Base-by-base conservation (phyloP, 306 rosid genomes). In the Acacia crassicarpa region DNA sequence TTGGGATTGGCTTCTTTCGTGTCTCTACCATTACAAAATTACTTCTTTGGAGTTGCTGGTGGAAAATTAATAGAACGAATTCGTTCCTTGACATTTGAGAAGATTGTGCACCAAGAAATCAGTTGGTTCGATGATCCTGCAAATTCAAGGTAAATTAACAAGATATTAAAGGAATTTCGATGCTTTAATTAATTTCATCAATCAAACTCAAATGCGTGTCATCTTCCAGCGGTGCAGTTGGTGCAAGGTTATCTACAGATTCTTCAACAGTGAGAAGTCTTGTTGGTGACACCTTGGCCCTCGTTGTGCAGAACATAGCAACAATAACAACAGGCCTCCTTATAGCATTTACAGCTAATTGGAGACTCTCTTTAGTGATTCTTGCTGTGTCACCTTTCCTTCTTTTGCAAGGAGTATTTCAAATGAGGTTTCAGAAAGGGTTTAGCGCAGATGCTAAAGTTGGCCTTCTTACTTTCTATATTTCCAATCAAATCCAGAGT, bases 391-490 rank as follows among this genome's bases (percentile, higher is more conserved):
- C 98, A 19, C 99, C 99, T 6, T 15, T 89, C 22, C 4, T 95
- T 56, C 9, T 91, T 22, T 0, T 86, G 10, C 99, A 93, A 85
- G 98, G 93, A 38, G 1, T 45, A 32, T 6, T 90, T 63, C 94
- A 92, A 81, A 23, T 84, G 53, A 95, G 68, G 80, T 92, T 89
- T 81, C 62, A 88, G 2, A 84, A 70, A 82, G 99, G 98, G 38
- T 95, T 95, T 54, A 89, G 95, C 80, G 96, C 88, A 10, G 98
- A 95, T 77, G 93, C 99, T 80, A 95, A 93, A 93, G 99, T 95
- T 25, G 78, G 85, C 58, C 35, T 65, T 78, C 35, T 69, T 75
- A 30, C 25, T 68, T 48, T 23, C 20, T 72, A 5, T 35, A 40
- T 67, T 82, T 25, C 62, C 30, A 58, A 58, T 56, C 53, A 51